Evolutionary conservation across 1,139 yeast species (phyloP).

Genomic region (Meyerozyma athensensis): DNA sequence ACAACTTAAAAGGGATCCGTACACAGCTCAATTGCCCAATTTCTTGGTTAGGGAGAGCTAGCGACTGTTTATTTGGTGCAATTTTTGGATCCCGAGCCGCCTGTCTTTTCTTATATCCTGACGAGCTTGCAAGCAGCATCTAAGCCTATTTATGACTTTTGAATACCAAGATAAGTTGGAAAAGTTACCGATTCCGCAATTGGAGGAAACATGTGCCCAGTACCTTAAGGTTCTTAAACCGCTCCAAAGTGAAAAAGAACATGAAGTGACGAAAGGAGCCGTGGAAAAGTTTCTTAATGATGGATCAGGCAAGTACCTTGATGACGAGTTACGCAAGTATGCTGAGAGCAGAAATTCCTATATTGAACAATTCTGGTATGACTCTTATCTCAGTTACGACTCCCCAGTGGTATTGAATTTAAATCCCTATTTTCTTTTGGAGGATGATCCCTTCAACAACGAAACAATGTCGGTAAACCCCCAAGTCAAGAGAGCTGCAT

Average conservation of each 20-base stretch:
- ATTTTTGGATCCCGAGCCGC: no score
- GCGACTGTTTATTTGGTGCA: no score
- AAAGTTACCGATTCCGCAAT: conserved; percentile 75
- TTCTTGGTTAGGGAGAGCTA: no score
- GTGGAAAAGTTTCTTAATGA: conserved; percentile 53
- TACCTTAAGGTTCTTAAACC: conserved; percentile 70
- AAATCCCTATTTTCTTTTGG: conserved; percentile 82
- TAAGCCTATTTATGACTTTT: conserved; percentile 43
- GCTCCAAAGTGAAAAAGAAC: conserved; percentile 69
- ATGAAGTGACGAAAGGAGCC: conserved; percentile 53
- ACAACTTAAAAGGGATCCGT: neutral
- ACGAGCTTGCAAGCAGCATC: no score
- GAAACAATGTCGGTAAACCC: conserved; percentile 49
- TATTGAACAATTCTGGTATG: conserved; percentile 93
- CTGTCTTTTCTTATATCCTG: no score
- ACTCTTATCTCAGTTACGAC: conserved; percentile 79
- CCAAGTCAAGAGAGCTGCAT: conserved; percentile 78
- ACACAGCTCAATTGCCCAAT: no score
- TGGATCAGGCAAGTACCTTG: conserved; percentile 57
- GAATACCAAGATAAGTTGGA: conserved; percentile 52
- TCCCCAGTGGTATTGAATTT: conserved; percentile 84
- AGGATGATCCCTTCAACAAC: conserved; percentile 85
- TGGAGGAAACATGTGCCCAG: conserved; percentile 57
- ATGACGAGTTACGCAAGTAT: conserved; percentile 58
- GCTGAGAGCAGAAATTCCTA: conserved; percentile 65